Base-by-base conservation (phyloP, 768 basidiomycete genomes). In the Pisolithus sp. region DNA sequence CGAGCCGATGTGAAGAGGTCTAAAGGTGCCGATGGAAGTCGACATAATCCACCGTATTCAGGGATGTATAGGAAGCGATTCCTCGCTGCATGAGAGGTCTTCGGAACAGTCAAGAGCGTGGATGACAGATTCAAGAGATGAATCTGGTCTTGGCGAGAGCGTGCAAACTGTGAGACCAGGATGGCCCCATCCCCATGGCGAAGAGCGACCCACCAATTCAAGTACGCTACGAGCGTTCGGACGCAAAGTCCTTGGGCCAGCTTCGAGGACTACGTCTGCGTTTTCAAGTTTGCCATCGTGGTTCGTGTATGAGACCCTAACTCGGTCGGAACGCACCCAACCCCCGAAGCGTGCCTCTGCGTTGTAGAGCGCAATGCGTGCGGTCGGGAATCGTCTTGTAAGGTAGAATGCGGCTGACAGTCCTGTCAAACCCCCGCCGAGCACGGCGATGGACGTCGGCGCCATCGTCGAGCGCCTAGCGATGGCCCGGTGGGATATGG, bases 211-310 rank as follows among this genome's bases (percentile, higher is more conserved):
- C 62, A 93, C 95, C 71, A 97, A 64, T 61, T 93, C 87, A 12
- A 97, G 70, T 30, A 93, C 76, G 4, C 84, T 70, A 51, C 77
- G 79, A 6, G 87, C 80, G 47, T 83, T 82, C 0, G 94, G 91
- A 36, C 93, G 70, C 28, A 99, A 71, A 15, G 90, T 94, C 38
- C 94, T 73, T 23, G 95, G 93, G 1, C 95, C 95, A 21, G 80
- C 76, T 71, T 99, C 95, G 5, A 97, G 71, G 4, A 89, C 62
- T 9, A 93, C 75, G 4, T 64, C 61, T 12, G 69, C 71, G 7
- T 63, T 64, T 38, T 64, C 57, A 38, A 53, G 64, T 15, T 61
- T 57, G 43, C 57, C 46, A 15, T 63, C 59, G 17, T 59, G 50
- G 7, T 43, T 39, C 28, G 64, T 57, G 40, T 57, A 48, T 5